Evolutionary conservation across 345 rosid species (phyloP), one percentile per base, ranked within the genome.

Genomic region (Populus ilicifolia): DNA sequence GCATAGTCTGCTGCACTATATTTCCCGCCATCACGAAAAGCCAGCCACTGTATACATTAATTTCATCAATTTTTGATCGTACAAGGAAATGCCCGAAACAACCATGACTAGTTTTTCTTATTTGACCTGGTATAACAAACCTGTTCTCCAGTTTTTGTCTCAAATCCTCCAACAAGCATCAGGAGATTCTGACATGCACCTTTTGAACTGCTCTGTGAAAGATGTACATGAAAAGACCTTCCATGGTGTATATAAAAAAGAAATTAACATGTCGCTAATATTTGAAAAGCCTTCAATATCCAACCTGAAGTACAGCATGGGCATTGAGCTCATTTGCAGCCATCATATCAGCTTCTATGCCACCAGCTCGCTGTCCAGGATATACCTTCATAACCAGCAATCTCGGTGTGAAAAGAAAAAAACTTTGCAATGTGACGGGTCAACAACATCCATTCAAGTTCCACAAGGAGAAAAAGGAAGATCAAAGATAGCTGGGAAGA

Each of bases 271-370:
- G 30, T 29, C 30, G 8, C 16, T n/a, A 27, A 27, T 5, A 65
- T 23, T 61, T 43, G 43, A 29, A 18, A 27, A 48, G 20, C 71
- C 43, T 69, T 23, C 44, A 10, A 41, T 41, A 72, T 78, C 82
- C 14, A 80, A 94, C 98, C 92, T 95, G 98, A 78, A 95, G 99
- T 80, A 84, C 86, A 83, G 95, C 79, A 89, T 93, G 99, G 33
- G 91, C 82, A 85, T 87, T 90, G 66, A 95, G 89, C 85, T 95
- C 99, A 80, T 90, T 95, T 81, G 98, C 97, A 69, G 98, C 99
- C 99, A 95, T 91, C 97, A 89, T 88, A 85, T 95, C 99, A 36
- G 97, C 93, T 86, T 95, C 99, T 79, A 82, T 66, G 46, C 94
- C 96, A 75, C 84, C 97, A 84, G 92, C 89, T 75, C 98, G 85